phyloP scores from a whole-genome alignment of 805 yeast species.

The Vanderwaltozyma verrucispora region DNA sequence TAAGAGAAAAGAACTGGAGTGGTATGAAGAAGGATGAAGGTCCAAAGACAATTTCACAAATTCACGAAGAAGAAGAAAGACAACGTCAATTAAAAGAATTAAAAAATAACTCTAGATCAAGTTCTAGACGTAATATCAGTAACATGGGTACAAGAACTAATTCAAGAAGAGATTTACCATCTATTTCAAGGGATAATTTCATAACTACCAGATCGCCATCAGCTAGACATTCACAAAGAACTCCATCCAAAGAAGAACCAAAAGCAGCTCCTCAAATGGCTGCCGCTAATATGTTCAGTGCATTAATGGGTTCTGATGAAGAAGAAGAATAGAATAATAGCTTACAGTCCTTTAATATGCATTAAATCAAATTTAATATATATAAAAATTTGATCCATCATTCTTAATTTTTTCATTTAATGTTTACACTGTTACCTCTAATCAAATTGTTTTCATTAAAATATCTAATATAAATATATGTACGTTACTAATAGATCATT shows the following conservation, averaged over 20 bases:
- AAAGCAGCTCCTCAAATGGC: constrained; percentile 16
- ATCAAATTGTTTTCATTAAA: neutral
- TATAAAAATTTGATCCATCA: constrained; percentile 3
- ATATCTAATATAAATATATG: constrained; percentile 1
- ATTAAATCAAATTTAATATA: constrained; percentile 4
- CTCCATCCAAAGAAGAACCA: constrained; percentile 20
- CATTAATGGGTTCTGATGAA: constrained; percentile 25
- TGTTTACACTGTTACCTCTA: neutral
- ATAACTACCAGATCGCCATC: constrained; percentile 23
- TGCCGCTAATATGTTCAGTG: constrained; percentile 27
- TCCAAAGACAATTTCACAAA: constrained; percentile 86
- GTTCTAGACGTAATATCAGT: constrained; percentile 29
- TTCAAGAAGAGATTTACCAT: constrained; percentile 19
- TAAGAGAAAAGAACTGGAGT: constrained; percentile 59
- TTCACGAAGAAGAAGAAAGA: constrained; percentile 75
- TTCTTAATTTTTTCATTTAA: constrained; percentile 2
- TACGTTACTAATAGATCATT: constrained; percentile 3
- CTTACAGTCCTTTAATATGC: constrained; percentile 6
- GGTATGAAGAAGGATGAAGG: constrained; percentile 60
- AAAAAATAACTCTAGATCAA: constrained; percentile 27
- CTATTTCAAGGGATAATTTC: constrained; percentile 19
- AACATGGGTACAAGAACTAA: constrained; percentile 15
- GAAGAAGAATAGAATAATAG: constrained; percentile 12
- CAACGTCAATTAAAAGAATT: constrained; percentile 40
- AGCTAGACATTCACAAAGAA: constrained; percentile 18